phyloP scores from a whole-genome alignment of 805 yeast genomes.

The Starmera pachycereana region DNA sequence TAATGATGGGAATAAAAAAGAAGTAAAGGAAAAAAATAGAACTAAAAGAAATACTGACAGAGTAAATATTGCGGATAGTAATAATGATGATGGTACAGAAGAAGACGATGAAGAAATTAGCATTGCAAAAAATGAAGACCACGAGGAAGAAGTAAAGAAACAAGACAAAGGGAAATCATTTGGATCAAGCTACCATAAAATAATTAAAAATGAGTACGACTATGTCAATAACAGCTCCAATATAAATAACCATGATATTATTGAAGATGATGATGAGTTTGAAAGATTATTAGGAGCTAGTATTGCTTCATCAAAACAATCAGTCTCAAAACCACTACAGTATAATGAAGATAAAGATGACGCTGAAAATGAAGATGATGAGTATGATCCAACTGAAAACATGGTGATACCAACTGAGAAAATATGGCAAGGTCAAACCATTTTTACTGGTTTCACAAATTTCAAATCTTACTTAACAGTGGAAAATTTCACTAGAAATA shows the following conservation, averaged over 20 bases:
- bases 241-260: not conserved
- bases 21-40: conserved; percentile 5
- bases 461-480: conserved; percentile 23
- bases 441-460: conserved; percentile 38
- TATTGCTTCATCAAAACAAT: conserved; percentile 7
- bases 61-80: conserved; percentile 9
- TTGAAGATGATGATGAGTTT: conserved; percentile 23
- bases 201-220: not conserved
- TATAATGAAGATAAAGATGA: conserved; percentile 6
- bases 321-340: conserved; percentile 8
- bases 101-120: conserved; percentile 9
- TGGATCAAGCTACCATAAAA: not conserved
- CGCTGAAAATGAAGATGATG: conserved; percentile 5
- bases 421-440: conserved; percentile 39
- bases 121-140: not conserved
- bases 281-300: conserved; percentile 20
- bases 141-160: conserved; percentile 4
- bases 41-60: conserved; percentile 3
- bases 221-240: not conserved
- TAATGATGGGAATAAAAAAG: conserved; percentile 7
- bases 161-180: not conserved
- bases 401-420: conserved; percentile 11
- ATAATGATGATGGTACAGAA: conserved; percentile 16
- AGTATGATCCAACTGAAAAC: conserved; percentile 12
- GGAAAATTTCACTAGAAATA: conserved; percentile 20